Base-by-base conservation (phyloP, 768 basidiomycete genomes). In the Podaxis sp. region DNA sequence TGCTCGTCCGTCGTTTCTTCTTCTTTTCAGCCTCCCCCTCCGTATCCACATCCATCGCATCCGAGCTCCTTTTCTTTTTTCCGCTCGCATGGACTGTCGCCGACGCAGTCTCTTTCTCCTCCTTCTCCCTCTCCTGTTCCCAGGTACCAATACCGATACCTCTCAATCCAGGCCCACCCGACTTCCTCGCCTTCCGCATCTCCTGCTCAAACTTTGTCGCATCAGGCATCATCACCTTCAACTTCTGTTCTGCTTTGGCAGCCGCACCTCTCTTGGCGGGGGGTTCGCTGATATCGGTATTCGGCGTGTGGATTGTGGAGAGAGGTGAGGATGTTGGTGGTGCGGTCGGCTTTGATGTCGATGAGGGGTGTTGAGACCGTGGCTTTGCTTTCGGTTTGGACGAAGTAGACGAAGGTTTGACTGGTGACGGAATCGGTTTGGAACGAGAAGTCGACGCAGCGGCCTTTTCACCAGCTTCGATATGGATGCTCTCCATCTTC, bases 141-240 rank as follows among this genome's bases (percentile, higher is more conserved):
- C 58, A 40, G 4, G 59, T 64, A 4, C 64, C 53, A 48, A 69
- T 56, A 59, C 66, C 52, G 66, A 61, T 71, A 68, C 63, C 69
- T 71, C 63, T 66, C 40, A 61, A 33, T 6, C 28, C 55, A 4
- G 55, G n/a, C 26, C 64, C 67, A 67, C 69, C 70, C 67, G 70
- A 74, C 69, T 69, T 75, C 74, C 72, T 70, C 53, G 66, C 73
- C 73, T 70, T 71, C 71, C 71, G 68, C 78, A 84, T 79, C 75
- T 94, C 87, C 67, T 83, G 82, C 71, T 93, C 84, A 68, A 81
- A 94, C 61, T 78, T 83, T 44, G 87, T 66, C 2, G 92, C 79
- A 66, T 95, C 93, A 0, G 92, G 92, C 87, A 94, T 93, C 61
- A 94, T 77, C 76, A 84, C 73, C 77, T 85, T 69, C 79, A 94